Percentiles rank a stretch among this genome's conserved stretches.
Evolutionary conservation across 176 grass and related monocot species (phyloP).

Genomic region (Cenchrus fungigraminus): DNA sequence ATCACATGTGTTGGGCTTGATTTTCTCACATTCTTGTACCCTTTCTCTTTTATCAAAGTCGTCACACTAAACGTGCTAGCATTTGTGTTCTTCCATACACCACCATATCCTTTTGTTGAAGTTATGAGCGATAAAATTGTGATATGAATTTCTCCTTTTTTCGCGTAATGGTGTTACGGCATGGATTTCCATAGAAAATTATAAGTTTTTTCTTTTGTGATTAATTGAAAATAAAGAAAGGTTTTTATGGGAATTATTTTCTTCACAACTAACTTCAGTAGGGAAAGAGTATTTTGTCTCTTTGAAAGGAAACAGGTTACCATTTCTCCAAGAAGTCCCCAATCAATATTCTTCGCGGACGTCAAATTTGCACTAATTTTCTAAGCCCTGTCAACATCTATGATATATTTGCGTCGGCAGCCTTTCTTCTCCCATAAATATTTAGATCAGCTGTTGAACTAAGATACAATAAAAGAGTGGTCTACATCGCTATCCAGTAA

Average conservation of each 20-base stretch:
- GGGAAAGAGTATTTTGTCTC: not conserved
- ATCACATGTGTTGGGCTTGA: not conserved
- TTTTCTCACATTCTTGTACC: slow-evolving; percentile 1
- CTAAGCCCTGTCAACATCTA: not conserved
- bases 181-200: not conserved
- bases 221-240: not conserved
- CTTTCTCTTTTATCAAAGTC: slow-evolving; percentile 24
- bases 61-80: not conserved
- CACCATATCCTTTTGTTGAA: not conserved
- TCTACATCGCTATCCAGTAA: not conserved
- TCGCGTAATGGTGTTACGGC: not conserved
- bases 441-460: not conserved
- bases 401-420: not conserved
- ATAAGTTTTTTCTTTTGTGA: not conserved
- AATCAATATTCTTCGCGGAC: not conserved
- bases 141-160: not conserved
- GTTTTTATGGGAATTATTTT: not conserved
- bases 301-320: not conserved
- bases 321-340: not conserved
- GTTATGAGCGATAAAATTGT: not conserved
- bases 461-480: not conserved
- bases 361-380: slow-evolving; percentile 1
- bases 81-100: not conserved
- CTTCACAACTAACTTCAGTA: not conserved
- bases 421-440: not conserved